Evolutionary conservation across 2,329 filamentous ascomycete genomes (phyloP).

Genomic region (Aureobasidium sp.): DNA sequence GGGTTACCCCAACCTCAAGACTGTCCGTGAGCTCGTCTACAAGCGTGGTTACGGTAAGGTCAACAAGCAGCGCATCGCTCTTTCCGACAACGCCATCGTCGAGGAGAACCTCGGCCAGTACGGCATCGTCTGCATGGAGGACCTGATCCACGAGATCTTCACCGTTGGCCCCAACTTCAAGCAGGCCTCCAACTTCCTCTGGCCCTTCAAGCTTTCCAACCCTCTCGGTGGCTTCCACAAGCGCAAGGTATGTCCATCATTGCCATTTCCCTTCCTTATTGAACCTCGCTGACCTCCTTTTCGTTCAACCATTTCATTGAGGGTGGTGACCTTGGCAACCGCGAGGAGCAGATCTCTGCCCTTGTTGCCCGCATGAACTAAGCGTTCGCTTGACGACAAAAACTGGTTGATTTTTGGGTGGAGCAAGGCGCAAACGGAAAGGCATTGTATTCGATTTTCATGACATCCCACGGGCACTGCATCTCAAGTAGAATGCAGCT

Average conservation of each 20-base stretch:
- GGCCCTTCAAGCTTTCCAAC: slow-evolving; percentile 99
- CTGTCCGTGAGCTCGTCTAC: slow-evolving; percentile 98
- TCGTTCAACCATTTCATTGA: slow-evolving; percentile 51
- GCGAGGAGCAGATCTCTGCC: slow-evolving; percentile 95
- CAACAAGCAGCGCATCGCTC: slow-evolving; percentile 82
- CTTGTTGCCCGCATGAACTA: slow-evolving; percentile 99
- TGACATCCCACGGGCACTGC: slow-evolving; percentile 12
- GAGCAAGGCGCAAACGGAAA: slow-evolving; percentile 16
- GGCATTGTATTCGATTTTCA: slow-evolving; percentile 12
- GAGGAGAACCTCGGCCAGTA: slow-evolving; percentile 96
- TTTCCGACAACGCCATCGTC: slow-evolving; percentile 97
- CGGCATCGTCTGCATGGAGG: slow-evolving; percentile 98
- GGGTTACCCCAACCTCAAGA: slow-evolving; percentile 99
- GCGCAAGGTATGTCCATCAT: neutral
- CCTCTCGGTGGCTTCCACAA: slow-evolving; percentile 66
- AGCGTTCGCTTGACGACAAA: neutral
- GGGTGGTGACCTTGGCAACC: slow-evolving; percentile 95
- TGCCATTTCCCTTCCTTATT: neutral
- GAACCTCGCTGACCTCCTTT: neutral
- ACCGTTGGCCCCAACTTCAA: slow-evolving; percentile 97
- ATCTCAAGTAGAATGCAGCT: slow-evolving; percentile 15
- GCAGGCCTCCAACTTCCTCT: slow-evolving; percentile 98
- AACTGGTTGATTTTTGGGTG: slow-evolving; percentile 11
- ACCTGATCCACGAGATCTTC: slow-evolving; percentile 98
- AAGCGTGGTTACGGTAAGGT: slow-evolving; percentile 99